phyloP scores from a whole-genome alignment of 495 filamentous ascomycete species.

The Penicillium herquei region DNA sequence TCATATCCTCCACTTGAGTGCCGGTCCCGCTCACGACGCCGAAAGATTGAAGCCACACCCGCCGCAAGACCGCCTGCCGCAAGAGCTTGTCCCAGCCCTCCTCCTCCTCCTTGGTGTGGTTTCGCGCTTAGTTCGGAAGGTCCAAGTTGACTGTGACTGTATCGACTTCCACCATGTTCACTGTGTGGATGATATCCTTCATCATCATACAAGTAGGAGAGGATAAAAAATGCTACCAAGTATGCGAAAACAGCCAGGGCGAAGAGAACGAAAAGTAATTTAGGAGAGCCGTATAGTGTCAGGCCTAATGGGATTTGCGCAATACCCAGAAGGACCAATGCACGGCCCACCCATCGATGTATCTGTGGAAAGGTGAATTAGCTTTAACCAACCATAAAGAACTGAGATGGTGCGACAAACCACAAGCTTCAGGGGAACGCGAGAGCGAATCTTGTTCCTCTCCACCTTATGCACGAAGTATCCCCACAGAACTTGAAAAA shows the following conservation, averaged over 20 bases:
- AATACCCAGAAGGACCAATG: conserved; percentile 74
- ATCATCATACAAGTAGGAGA: conserved; percentile 62
- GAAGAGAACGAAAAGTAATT: conserved; percentile 79
- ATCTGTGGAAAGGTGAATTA: conserved; percentile 34
- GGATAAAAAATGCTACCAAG: conserved; percentile 67
- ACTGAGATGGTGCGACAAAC: conserved; percentile 38
- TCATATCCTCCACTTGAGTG: conserved; percentile 37
- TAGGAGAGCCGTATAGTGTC: conserved; percentile 88
- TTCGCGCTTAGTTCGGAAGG: conserved; percentile 36
- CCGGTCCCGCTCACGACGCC: conserved; percentile 35
- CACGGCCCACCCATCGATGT: conserved; percentile 84
- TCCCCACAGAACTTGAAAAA: conserved; percentile 79
- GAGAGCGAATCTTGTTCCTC: conserved; percentile 54
- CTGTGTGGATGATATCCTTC: conserved; percentile 46
- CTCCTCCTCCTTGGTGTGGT: conserved; percentile 20
- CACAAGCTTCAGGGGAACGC: conserved; percentile 68
- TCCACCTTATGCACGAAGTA: conserved; percentile 63
- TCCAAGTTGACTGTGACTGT: conserved; percentile 26
- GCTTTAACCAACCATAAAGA: too few relatives aligned
- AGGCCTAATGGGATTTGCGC: conserved; percentile 87
- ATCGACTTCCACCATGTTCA: conserved; percentile 57
- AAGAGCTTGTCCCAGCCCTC: conserved; percentile 36
- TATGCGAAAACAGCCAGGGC: conserved; percentile 68
- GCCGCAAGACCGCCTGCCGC: conserved; percentile 58
- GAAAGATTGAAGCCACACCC: conserved; percentile 58